These are phyloP conservation scores for Globisporangium paddicum DNA, from an alignment of 352 stramenopile genomes.

Conservation along the genomic window DNA sequence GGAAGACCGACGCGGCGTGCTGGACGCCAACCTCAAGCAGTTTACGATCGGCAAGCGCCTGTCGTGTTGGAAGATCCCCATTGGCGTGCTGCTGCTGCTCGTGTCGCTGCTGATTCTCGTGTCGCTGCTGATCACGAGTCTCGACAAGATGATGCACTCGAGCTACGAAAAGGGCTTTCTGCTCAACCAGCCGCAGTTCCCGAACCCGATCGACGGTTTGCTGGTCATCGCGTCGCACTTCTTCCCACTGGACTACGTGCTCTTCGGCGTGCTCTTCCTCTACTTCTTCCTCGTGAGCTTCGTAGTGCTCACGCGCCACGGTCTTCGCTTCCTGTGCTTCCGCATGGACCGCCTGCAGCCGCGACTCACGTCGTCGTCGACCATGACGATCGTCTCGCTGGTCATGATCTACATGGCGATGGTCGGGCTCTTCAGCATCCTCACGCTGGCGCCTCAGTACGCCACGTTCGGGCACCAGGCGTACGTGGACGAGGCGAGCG, in stretches of 20 bases:
- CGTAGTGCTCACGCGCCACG: slow-evolving; percentile 67
- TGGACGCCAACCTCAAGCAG: slow-evolving; percentile 56
- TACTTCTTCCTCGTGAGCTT: slow-evolving; percentile 81
- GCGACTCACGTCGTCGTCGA: slow-evolving; percentile 64
- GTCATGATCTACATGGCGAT: slow-evolving; percentile 81
- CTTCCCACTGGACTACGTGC: slow-evolving; percentile 82
- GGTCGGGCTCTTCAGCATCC: slow-evolving; percentile 73
- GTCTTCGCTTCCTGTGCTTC: slow-evolving; percentile 76
- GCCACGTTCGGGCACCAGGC: slow-evolving; percentile 79
- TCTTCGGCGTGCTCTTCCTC: slow-evolving; percentile 72
- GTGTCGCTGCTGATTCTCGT: slow-evolving; percentile 62
- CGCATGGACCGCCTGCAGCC: slow-evolving; percentile 66
- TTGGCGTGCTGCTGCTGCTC: slow-evolving; percentile 56
- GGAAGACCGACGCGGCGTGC: slow-evolving; percentile 54
- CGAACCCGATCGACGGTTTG: slow-evolving; percentile 72
- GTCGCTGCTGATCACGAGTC: slow-evolving; percentile 72
- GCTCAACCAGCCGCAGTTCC: slow-evolving; percentile 53
- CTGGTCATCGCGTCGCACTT: slow-evolving; percentile 66
- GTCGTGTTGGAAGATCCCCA: slow-evolving; percentile 64
- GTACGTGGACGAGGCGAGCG: slow-evolving; percentile 39
- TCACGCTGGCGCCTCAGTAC: slow-evolving; percentile 82
- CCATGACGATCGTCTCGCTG: slow-evolving; percentile 73
- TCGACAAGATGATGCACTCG: slow-evolving; percentile 78
- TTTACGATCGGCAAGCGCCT: slow-evolving; percentile 41
- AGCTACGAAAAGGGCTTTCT: slow-evolving; percentile 66